phyloP scores from a whole-genome alignment of 176 grass and related monocot genomes.

The Pharus latifolius region DNA sequence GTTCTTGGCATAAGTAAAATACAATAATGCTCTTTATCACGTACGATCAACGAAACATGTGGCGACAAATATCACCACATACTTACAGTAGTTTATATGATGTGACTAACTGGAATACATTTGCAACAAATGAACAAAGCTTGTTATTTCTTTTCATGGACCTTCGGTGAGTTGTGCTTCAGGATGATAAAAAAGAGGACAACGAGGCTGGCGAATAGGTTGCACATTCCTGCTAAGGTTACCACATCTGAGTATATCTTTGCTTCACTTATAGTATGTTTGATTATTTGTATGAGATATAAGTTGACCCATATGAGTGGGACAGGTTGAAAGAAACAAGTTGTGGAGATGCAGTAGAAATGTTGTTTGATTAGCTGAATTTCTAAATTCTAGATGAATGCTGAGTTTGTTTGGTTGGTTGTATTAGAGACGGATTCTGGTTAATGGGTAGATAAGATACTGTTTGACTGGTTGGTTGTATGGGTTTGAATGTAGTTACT shows the following conservation, averaged over 20 bases:
- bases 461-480: too few relatives aligned
- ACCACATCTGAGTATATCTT: constrained; percentile 1
- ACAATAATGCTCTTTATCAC: neutral
- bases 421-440: too few relatives aligned
- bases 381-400: too few relatives aligned
- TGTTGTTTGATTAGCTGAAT: too few relatives aligned
- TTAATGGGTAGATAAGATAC: too few relatives aligned
- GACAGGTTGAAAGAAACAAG: too few relatives aligned
- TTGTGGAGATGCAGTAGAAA: too few relatives aligned
- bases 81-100: neutral
- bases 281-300: too few relatives aligned
- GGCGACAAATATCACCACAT: neutral
- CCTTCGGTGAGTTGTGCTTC: constrained; percentile 23
- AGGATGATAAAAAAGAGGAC: constrained; percentile 1
- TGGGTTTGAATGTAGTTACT: too few relatives aligned
- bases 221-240: constrained; percentile 10
- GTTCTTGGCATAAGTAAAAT: neutral
- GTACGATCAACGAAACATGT: neutral
- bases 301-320: too few relatives aligned
- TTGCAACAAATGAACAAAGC: too few relatives aligned
- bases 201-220: neutral
- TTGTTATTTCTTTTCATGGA: neutral
- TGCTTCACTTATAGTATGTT: neutral
- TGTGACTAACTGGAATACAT: neutral
- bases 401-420: too few relatives aligned